Evolutionary conservation across 345 rosid species (phyloP).

Genomic region (Clarkia xantiana): DNA sequence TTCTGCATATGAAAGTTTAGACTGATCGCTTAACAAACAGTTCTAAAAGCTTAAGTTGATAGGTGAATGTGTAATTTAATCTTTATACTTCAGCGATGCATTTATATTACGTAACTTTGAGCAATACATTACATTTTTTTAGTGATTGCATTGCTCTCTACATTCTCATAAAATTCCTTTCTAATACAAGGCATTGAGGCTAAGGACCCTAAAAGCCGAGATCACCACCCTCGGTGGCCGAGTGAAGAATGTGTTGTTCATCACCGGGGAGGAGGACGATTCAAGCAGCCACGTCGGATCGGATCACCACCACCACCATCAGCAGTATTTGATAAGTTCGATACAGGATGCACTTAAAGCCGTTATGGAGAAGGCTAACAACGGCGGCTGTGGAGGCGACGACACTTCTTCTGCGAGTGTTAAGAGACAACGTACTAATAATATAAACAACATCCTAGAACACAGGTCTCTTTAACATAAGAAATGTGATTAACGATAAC

Average conservation of each 20-base stretch:
- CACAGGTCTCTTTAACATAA: constrained; percentile 1
- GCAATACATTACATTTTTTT: no score
- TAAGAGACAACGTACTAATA: constrained; percentile 20
- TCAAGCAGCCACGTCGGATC: constrained; percentile 10
- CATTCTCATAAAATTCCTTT: no score
- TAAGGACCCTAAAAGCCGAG: constrained; percentile 81
- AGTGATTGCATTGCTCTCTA: no score
- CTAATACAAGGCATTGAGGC: constrained; percentile 50
- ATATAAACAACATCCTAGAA: neutral
- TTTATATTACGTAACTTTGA: no score
- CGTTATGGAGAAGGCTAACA: constrained; percentile 66
- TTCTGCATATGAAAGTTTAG: no score
- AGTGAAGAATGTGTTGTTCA: constrained; percentile 77
- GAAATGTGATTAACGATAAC: neutral
- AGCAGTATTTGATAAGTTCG: constrained; percentile 48
- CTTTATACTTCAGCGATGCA: no score
- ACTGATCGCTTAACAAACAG: no score
- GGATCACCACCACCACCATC: constrained; percentile 17
- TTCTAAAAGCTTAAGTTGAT: no score
- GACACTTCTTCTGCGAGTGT: constrained; percentile 59
- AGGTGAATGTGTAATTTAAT: no score
- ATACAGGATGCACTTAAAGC: constrained; percentile 87
- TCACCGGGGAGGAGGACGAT: constrained; percentile 69
- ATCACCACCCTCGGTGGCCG: constrained; percentile 87
- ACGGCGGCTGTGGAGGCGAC: constrained; percentile 26